Base-by-base conservation (phyloP, 306 rosid genomes). In the Crotalaria pallida region DNA sequence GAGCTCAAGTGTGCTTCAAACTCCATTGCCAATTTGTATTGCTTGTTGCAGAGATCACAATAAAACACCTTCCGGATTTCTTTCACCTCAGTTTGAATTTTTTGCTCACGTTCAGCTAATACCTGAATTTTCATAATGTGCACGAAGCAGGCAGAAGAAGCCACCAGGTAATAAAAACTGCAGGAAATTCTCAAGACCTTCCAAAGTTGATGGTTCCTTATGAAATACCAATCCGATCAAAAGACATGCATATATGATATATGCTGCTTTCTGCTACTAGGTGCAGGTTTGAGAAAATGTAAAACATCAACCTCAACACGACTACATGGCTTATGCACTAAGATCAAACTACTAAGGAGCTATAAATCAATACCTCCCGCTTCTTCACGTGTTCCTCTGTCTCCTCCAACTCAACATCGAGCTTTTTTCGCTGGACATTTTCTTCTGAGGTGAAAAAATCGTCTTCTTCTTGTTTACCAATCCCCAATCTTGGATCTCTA, bases 121-220 rank as follows among this genome's bases (percentile, higher is more conserved):
- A 90, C 97, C 98, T 93, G 97, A 89, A 88, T 88, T 90, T 90
- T 93, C 91, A 91, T 82, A 93, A 90, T 77, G 93, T 81, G 98
- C 96, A 90, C 88, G 97, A 90, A 88, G 97, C 96, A 82, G 89
- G 96, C 96, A 88, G 96, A 82, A 90, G 96, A 92, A 88, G 96
- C 98, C 97, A 88, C 94, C 98, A 90, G 97, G 98, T 90, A 93
- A 93, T 93, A 93, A 90, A 93, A 93, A 93, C 98, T 90, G 98
- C 94, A 93, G 88, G 96, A 93, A 93, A 90, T 90, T 93, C 97
- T 90, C 93, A 93, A 88, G 98, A 93, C 82, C 96, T 84, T 90
- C 94, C 96, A 90, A 90, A 87, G 87, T 86, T 86, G 92, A 90
- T 84, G 96, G 87, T 88, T 92, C 88, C 84, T 81, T 87, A 89